Base-by-base conservation (phyloP, 192 early-diverging fungal species). In the Coemansia sp. region DNA sequence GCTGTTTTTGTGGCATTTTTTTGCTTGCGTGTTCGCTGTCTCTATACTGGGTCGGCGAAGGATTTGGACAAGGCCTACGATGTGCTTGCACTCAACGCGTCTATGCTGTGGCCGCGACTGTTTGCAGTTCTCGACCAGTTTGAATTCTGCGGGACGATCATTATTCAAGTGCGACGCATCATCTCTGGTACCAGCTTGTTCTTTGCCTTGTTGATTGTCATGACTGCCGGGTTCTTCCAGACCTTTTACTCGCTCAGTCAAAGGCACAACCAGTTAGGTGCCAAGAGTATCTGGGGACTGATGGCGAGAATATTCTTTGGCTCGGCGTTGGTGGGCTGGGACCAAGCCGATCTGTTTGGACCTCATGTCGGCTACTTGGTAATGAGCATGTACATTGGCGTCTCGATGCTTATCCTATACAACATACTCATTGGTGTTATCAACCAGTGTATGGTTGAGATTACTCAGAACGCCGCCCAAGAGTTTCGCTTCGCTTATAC, bases 381-480 rank as follows among this genome's bases (percentile, higher is more conserved):
- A 12, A 78, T 78, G 76, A 59, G 66, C 58, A 78, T 69, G 71
- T 78, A 78, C 25, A 78, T 78, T 45, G 76, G 67, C 50, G 72
- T 78, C n/a, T 78, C 76, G 17, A 73, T 78, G 71, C 71, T 78
- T 17, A 73, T 78, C 8, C 68, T 78, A 11, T 78, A 78, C 53
- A 78, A 78, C 64, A 78, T 78, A 44, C 67, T 78, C 25, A 78
- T 78, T 31, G 76, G 76, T 15, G 76, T 78, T 39, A 78, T 78
- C 64, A 78, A 78, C 62, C 76, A 78, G 58, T 73, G 71, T 48
- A 73, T 73, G 70, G 60, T 73, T 8, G 71, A 73, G 71, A 78
- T 78, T 62, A 48, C 62, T 3, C 67, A 73, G 41, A 78, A 78
- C 42, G 27, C 76, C 6, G 67, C 70, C 3, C 71, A 78, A 53